A percentile compares a stretch with the other conserved stretches of the same genome.
Evolutionary conservation across 169 alveolate genomes (phyloP).

Genomic region (Babesia gibsoni): DNA sequence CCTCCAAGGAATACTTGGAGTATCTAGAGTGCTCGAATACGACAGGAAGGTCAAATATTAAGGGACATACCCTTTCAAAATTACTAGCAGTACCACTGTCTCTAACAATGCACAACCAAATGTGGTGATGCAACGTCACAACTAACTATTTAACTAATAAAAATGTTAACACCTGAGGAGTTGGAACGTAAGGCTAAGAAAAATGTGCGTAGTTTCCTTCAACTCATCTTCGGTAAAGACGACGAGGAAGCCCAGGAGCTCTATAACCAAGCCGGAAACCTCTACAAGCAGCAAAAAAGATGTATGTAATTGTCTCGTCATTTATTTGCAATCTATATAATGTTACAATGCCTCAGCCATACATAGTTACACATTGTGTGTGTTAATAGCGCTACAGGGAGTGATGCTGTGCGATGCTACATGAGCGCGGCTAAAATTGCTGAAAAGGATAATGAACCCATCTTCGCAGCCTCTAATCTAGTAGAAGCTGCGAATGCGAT

Average conservation of each 20-base stretch:
- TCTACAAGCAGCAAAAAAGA: slow-evolving; percentile 58
- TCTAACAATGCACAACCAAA: neutral
- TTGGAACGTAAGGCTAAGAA: slow-evolving; percentile 66
- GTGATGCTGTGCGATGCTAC: slow-evolving; percentile 60
- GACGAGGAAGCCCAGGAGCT: slow-evolving; percentile 71
- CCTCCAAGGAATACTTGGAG: slow-evolving; percentile 18
- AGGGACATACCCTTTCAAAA: neutral
- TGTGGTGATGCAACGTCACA: slow-evolving; percentile 3
- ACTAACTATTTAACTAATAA: neutral
- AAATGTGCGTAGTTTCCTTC: slow-evolving; percentile 55
- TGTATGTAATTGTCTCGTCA: no score
- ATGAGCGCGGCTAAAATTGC: slow-evolving; percentile 39
- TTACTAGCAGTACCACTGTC: no score
- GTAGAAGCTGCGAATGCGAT: slow-evolving; percentile 52
- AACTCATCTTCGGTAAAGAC: slow-evolving; percentile 59
- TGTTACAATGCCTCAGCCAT: no score
- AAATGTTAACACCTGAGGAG: slow-evolving; percentile 45
- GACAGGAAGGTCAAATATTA: neutral
- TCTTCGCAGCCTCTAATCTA: slow-evolving; percentile 49
- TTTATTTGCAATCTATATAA: no score
- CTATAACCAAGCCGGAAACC: slow-evolving; percentile 70
- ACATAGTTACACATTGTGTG: no score
- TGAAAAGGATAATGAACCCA: slow-evolving; percentile 51
- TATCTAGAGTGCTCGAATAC: neutral
- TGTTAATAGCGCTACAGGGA: slow-evolving; percentile 55